Evolutionary conservation across 1,284 basidiomycete genomes (phyloP), one percentile per base, ranked within the genome.

Genomic region (Chalciporus piperatoides): DNA sequence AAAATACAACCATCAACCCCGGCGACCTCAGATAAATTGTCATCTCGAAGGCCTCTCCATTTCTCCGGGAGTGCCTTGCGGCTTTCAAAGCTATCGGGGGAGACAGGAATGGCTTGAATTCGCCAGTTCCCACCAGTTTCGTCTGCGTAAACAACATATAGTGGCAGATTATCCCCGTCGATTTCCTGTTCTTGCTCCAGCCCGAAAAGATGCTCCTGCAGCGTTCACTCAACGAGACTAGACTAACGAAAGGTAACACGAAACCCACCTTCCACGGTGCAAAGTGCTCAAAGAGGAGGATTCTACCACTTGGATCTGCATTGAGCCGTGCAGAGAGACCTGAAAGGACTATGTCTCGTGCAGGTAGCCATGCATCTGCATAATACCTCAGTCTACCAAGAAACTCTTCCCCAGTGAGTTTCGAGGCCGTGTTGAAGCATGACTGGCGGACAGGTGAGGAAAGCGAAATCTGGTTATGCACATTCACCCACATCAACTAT

Each of bases 71-170:
- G 74, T 1, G 92, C 84, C 68, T 96, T 97, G 40, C 97, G 81
- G 68, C 87, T 94, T 64, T 86, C 81, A 63, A 99, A 99, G 62
- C 86, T 90, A 60, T 92, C 89, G 2, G 87, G 74, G 2, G 83
- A 77, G 44, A 86, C 73, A 12, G 96, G 90, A 12, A 99, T 91
- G 12, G 94, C 94, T 67, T 98, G 96, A 41, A 99, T 75, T 41
- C 97, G 84, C 96, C 96, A 99, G 64, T 86, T 92, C 23, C 75
- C 78, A 15, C 70, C 75, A 1, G 72, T 75, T 62, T 89, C 86
- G 63, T 99, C 96, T 3, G 92, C 91, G 68, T 98, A 99, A 49
- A 99, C 74, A 49, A 96, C 79, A 66, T 98, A 99, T 42, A 91
- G 75, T 0, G 87, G 81, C 61, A 84, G 74, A 49, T 74, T 70